phyloP scores from a whole-genome alignment of 139 green algal species.

The Chlorella vulgaris region DNA sequence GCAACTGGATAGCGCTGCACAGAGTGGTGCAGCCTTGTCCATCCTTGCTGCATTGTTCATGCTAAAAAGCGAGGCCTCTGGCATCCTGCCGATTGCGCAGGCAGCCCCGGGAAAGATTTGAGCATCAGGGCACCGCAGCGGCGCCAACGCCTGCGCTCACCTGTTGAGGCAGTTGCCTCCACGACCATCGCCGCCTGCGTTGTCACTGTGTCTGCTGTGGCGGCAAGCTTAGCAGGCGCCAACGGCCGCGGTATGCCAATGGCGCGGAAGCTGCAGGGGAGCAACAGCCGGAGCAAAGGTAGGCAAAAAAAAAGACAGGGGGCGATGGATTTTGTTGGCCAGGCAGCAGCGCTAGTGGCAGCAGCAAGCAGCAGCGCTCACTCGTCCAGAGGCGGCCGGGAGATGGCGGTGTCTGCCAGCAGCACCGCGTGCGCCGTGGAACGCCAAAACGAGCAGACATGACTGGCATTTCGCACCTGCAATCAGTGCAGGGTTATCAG shows the following conservation, averaged over 20 bases:
- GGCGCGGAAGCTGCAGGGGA: conserved; percentile 3
- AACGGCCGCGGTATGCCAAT: not conserved
- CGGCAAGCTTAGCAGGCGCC: not conserved
- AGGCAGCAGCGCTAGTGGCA: not conserved
- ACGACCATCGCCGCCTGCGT: conserved; percentile 35
- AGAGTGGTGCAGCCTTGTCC: too few species aligned
- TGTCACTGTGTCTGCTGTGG: conserved; percentile 1
- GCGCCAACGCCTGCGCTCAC: not conserved
- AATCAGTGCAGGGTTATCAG: not conserved
- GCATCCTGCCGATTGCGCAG: too few species aligned
- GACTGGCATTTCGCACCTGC: conserved; percentile 27
- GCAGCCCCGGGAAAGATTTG: too few species aligned
- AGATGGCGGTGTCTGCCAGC: conserved; percentile 41
- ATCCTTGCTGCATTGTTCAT: too few species aligned
- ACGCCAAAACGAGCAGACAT: conserved; percentile 35
- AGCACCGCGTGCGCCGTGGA: conserved; percentile 16
- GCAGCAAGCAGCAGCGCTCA: not conserved
- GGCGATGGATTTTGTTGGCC: too few species aligned
- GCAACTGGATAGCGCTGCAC: too few species aligned
- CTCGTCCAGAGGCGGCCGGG: conserved; percentile 27
- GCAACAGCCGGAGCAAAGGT: too few species aligned
- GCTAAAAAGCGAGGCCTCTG: too few species aligned
- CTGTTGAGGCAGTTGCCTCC: conserved; percentile 26
- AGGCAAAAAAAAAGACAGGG: too few species aligned
- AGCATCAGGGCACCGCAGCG: not conserved